These are phyloP conservation scores for Brasilioporus rufonigricans DNA, from an alignment of 768 basidiomycete genomes.

Conservation along the genomic window DNA sequence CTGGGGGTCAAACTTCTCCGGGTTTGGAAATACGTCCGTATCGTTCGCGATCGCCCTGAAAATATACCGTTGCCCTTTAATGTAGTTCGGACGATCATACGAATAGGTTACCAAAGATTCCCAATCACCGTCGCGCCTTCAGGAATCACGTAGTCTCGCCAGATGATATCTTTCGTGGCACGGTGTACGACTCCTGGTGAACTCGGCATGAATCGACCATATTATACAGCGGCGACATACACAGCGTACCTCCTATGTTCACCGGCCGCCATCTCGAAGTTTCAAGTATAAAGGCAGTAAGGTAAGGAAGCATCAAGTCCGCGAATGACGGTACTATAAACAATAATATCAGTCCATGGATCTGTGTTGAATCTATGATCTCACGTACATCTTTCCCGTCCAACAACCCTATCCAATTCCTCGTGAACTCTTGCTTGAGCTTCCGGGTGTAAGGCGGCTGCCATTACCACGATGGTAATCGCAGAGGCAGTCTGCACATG, in stretches of 20 bases:
- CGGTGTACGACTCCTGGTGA: conserved; percentile 2
- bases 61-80: neutral
- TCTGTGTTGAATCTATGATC: too few species aligned
- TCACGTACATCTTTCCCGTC: conserved; percentile 7
- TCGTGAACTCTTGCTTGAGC: conserved; percentile 8
- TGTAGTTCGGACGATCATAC: neutral
- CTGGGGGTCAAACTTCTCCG: conserved; percentile 3
- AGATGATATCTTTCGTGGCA: conserved; percentile 3
- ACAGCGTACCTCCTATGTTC: neutral
- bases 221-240: neutral
- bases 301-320: conserved; percentile 4
- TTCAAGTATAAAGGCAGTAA: conserved; percentile 2
- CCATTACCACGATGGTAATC: conserved; percentile 6
- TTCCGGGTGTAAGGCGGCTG: conserved; percentile 5
- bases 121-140: conserved; percentile 5
- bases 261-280: conserved; percentile 4
- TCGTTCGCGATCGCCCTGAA: conserved; percentile 10
- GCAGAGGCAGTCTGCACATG: conserved; percentile 7
- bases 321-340: conserved; percentile 3
- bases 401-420: conserved; percentile 4
- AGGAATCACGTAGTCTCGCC: conserved; percentile 7
- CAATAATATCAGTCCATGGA: neutral
- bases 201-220: neutral
- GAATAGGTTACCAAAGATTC: neutral
- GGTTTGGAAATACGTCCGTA: conserved; percentile 2